Percentiles rank a stretch among this genome's conserved stretches.
Conservation (phyloP, 2,329 filamentous ascomycete species). For the Trichothecium sympodiale region DNA sequence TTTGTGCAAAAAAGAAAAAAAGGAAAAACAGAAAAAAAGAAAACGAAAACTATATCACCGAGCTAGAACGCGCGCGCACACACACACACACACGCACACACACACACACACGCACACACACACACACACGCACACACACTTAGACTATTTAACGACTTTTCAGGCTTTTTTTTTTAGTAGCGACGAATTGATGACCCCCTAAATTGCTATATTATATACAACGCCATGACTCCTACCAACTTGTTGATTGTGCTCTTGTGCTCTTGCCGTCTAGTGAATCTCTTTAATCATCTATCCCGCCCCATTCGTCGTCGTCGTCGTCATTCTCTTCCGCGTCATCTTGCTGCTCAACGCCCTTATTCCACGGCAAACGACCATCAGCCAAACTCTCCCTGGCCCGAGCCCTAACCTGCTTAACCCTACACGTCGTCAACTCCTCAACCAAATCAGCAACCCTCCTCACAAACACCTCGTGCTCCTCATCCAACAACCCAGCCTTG, state of each 20-base stretch:
- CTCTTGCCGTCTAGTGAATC: too few relatives aligned
- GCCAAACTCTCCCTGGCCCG: slow-evolving; percentile 59
- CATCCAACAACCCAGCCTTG: slow-evolving; percentile 45
- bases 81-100: too few relatives aligned
- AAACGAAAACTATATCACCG: too few relatives aligned
- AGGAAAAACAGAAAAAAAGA: too few relatives aligned
- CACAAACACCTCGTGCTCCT: slow-evolving; percentile 34
- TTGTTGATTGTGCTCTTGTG: too few relatives aligned
- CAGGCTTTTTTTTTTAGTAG: not conserved
- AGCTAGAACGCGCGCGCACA: too few relatives aligned
- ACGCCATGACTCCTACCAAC: slow-evolving; percentile 11
- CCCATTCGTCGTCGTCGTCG: slow-evolving; percentile 39
- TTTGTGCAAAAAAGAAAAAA: too few relatives aligned
- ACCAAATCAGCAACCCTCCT: slow-evolving; percentile 43
- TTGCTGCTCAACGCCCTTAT: slow-evolving; percentile 25
- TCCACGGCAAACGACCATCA: slow-evolving; percentile 64
- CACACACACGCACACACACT: too few relatives aligned
- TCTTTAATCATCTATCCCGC: slow-evolving; percentile 54
- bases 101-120: too few relatives aligned
- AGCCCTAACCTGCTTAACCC: slow-evolving; percentile 60
- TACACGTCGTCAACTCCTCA: slow-evolving; percentile 43
- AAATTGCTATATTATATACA: slow-evolving; percentile 3
- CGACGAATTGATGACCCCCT: not conserved
- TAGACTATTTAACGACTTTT: too few relatives aligned
- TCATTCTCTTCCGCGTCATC: slow-evolving; percentile 28